These are phyloP conservation scores for Sporothrix luriei DNA, from an alignment of 2,329 filamentous ascomycete species.

Conservation along the genomic window DNA sequence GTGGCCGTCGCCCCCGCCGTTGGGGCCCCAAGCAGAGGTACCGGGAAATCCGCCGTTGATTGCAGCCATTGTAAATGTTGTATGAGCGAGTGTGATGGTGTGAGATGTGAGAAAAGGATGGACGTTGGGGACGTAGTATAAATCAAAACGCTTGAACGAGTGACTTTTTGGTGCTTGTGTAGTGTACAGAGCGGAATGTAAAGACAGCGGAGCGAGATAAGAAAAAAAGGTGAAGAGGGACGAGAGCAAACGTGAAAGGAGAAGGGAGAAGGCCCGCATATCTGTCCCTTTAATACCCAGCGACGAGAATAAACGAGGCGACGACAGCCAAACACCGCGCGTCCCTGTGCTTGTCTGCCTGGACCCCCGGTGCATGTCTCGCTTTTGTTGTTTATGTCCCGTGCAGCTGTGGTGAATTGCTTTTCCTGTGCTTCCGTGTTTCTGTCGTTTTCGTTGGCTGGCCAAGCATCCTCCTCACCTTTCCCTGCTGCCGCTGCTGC, in stretches of 20 bases:
- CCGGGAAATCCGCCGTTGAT: constrained; percentile 13
- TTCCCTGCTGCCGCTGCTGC: not conserved
- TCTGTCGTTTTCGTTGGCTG: not conserved
- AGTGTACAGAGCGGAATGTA: constrained; percentile 15
- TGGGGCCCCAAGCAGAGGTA: not conserved
- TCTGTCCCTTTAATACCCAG: not conserved
- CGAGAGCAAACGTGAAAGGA: not conserved
- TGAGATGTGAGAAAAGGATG: not conserved
- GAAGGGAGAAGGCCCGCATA: not conserved
- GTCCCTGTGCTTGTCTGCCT: constrained; percentile 1
- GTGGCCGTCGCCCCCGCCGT: too few relatives aligned
- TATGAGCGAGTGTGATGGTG: too few relatives aligned
- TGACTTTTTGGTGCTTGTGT: constrained; percentile 1
- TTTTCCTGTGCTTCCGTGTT: too few relatives aligned
- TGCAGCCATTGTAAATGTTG: constrained; percentile 4
- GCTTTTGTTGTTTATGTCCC: not conserved
- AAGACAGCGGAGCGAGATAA: not conserved
- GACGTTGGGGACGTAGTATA: not conserved
- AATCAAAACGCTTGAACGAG: constrained; percentile 8
- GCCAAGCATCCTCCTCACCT: not conserved
- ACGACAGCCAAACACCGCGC: not conserved
- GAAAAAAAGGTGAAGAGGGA: not conserved
- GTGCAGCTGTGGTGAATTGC: not conserved
- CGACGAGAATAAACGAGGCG: not conserved
- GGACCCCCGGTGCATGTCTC: constrained; percentile 15